Percentiles rank a stretch among this genome's conserved stretches.
phyloP scores from a whole-genome alignment of 2,329 filamentous ascomycete genomes.

The Colletotrichum magnum region DNA sequence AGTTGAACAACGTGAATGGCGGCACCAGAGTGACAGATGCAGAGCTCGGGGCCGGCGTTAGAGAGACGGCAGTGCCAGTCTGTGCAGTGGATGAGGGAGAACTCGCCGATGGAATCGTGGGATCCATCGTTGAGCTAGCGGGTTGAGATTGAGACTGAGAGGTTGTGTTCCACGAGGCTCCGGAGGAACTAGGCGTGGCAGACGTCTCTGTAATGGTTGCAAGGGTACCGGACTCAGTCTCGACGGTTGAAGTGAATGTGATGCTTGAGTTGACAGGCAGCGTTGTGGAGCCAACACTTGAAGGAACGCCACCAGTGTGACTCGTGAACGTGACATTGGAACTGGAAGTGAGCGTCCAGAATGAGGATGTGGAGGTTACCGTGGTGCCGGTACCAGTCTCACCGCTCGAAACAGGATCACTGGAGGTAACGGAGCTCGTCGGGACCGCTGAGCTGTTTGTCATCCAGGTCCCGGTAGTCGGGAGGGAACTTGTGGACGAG shows the following conservation, averaged over 20 bases:
- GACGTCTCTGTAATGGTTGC: slow-evolving; percentile 16
- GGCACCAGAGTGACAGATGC: not conserved
- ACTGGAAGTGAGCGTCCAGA: not conserved
- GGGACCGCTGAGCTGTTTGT: not conserved
- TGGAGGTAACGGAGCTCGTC: too few species aligned
- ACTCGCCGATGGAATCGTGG: not conserved
- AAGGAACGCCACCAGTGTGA: not conserved
- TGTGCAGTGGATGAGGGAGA: not conserved
- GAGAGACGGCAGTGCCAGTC: not conserved
- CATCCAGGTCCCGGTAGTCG: not conserved
- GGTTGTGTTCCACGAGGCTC: not conserved
- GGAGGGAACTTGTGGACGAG: not conserved
- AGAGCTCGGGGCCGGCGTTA: not conserved
- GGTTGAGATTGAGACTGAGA: not conserved
- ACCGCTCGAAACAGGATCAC: too few species aligned
- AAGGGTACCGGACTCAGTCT: slow-evolving; percentile 21
- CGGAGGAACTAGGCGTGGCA: not conserved
- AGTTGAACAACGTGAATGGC: slow-evolving; percentile 18
- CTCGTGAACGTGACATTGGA: not conserved
- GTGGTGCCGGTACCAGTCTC: too few species aligned
- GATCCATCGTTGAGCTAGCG: not conserved
- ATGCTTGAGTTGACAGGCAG: not conserved
- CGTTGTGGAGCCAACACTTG: not conserved
- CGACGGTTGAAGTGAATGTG: not conserved
- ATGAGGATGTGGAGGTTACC: not conserved